Evolutionary conservation across 192 early-diverging fungal genomes (phyloP).

Genomic region (Paraglomus occultum): DNA sequence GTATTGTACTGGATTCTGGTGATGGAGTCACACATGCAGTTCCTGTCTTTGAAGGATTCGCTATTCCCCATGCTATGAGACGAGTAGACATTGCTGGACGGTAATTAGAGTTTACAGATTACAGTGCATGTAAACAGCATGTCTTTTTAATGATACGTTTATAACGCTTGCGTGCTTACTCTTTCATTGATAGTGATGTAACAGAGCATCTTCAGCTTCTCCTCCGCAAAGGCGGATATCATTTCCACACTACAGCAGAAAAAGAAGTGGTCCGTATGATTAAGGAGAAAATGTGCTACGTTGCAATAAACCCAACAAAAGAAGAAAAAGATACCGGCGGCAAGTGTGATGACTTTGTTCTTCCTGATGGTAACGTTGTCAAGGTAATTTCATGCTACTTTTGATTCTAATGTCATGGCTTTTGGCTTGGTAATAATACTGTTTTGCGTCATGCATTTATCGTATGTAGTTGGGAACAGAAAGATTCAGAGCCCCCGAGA

Average conservation of each 20-base stretch:
- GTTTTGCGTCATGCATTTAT: neutral
- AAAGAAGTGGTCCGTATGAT: slow-evolving; percentile 93
- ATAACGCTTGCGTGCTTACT: neutral
- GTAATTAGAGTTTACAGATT: slow-evolving; percentile 24
- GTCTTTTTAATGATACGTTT: neutral
- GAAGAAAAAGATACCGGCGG: slow-evolving; percentile 89
- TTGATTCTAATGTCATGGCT: slow-evolving; percentile 9
- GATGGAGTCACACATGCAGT: slow-evolving; percentile 96
- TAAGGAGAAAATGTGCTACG: slow-evolving; percentile 95
- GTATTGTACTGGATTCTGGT: slow-evolving; percentile 93
- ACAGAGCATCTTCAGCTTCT: slow-evolving; percentile 92
- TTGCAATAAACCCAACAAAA: slow-evolving; percentile 83
- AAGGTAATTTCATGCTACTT: slow-evolving; percentile 52
- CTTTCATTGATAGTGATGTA: slow-evolving; percentile 64
- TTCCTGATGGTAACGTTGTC: slow-evolving; percentile 82
- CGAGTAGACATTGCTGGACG: slow-evolving; percentile 91
- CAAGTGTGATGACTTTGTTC: slow-evolving; percentile 74
- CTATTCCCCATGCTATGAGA: slow-evolving; percentile 89
- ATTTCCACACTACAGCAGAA: slow-evolving; percentile 91
- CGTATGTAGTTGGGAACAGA: slow-evolving; percentile 73
- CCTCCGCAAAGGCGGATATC: slow-evolving; percentile 85
- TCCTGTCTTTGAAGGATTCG: slow-evolving; percentile 96
- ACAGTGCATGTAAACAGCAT: neutral
- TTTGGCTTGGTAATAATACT: neutral
- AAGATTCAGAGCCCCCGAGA: slow-evolving; percentile 93